These are phyloP conservation scores for Scenedesmus sp. DNA, from an alignment of 163 green algal genomes.

Conservation along the genomic window DNA sequence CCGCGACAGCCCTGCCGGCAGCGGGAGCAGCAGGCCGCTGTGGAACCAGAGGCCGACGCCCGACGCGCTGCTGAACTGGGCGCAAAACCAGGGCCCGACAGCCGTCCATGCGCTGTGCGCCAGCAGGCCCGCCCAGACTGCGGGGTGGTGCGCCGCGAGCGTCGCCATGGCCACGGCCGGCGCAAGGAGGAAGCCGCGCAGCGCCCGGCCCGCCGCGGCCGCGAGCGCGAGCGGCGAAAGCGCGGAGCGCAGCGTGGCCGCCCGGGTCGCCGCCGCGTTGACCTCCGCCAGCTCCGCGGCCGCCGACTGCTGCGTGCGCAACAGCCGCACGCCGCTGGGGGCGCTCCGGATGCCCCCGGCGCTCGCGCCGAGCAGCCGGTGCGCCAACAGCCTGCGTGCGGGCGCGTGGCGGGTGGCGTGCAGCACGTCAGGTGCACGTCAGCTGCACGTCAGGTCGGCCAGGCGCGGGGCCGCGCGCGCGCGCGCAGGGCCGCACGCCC, in stretches of 20 bases:
- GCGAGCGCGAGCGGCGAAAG: too few species aligned
- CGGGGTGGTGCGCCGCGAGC: background rate
- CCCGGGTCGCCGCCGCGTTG: background rate
- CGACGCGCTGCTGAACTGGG: slow-evolving; percentile 20
- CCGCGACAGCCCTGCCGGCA: slow-evolving; percentile 3
- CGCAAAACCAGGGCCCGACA: slow-evolving; percentile 12
- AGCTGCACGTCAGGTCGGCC: too few species aligned
- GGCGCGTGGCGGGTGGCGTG: too few species aligned
- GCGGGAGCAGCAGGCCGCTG: slow-evolving; percentile 27
- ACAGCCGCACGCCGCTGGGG: too few species aligned
- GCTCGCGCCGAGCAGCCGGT: background rate
- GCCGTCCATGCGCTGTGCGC: background rate
- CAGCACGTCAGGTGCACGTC: too few species aligned
- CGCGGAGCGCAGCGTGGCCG: slow-evolving; percentile 2
- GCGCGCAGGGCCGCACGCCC: too few species aligned
- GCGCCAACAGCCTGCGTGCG: background rate
- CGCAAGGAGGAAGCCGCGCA: too few species aligned
- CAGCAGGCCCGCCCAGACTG: slow-evolving; percentile 7
- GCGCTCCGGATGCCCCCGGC: background rate
- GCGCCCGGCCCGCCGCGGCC: too few species aligned
- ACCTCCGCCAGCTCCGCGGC: background rate
- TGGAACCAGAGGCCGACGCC: slow-evolving; percentile 16
- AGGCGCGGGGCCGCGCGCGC: too few species aligned
- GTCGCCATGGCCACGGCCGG: background rate
- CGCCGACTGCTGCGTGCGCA: too few species aligned